These are phyloP conservation scores for Breviolum minutum DNA, from an alignment of 73 alveolate species.

Conservation along the genomic window DNA sequence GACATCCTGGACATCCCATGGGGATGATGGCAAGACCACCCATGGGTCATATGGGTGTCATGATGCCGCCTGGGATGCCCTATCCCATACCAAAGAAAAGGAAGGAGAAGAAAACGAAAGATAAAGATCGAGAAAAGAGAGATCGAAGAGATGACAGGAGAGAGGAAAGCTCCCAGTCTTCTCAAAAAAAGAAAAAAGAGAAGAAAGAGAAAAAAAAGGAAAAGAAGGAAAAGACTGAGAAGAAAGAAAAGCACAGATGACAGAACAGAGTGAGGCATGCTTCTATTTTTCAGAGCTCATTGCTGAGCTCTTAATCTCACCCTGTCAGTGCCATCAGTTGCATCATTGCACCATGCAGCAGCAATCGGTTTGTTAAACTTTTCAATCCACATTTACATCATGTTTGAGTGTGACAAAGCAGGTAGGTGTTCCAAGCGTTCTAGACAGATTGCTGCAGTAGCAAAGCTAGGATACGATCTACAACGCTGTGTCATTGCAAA, in stretches of 20 bases:
- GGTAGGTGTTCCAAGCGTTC: no score
- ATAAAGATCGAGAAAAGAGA: neutral
- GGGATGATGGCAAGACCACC: slow-evolving; percentile 15
- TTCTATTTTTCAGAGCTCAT: neutral
- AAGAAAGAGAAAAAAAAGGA: neutral
- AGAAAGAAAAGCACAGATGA: slow-evolving; percentile 13
- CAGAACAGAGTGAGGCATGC: neutral
- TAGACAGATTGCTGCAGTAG: no score
- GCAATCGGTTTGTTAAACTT: no score
- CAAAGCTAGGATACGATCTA: no score
- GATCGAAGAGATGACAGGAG: neutral
- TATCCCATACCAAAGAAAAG: slow-evolving; percentile 23
- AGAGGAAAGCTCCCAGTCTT: neutral
- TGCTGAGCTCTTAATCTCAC: no score
- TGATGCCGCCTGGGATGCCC: neutral
- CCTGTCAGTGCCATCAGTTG: no score
- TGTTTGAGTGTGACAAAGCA: no score
- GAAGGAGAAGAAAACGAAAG: slow-evolving; percentile 31
- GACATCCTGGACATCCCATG: slow-evolving; percentile 23
- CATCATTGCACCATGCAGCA: no score
- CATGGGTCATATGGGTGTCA: neutral
- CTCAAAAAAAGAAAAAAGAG: neutral
- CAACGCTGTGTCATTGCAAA: no score
- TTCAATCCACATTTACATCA: no score
- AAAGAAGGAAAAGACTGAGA: neutral